Evolutionary conservation across 2,329 filamentous ascomycete genomes (phyloP).

Genomic region (Fusarium sp.): DNA sequence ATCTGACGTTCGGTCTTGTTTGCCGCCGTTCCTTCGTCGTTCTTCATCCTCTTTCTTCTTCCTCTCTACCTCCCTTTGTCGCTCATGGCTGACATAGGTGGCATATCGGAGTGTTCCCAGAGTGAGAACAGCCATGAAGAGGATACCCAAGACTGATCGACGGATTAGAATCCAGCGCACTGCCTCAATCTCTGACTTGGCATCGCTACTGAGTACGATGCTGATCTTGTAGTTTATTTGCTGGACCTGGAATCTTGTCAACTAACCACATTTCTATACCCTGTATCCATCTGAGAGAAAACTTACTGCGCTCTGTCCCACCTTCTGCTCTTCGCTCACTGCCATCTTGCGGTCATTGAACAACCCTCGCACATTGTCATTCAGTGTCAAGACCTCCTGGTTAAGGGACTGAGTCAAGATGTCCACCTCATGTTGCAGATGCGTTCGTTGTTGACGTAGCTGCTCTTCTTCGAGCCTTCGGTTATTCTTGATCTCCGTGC

Average conservation of each 20-base stretch:
- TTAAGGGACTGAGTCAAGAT: constrained; percentile 86
- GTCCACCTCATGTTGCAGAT: constrained; percentile 95
- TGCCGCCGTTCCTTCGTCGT: constrained; percentile 57
- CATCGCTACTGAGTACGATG: constrained; percentile 87
- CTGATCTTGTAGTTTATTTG: constrained; percentile 98
- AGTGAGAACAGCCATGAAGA: constrained; percentile 74
- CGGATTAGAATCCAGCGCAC: constrained; percentile 86
- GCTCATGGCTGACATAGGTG: constrained; percentile 66
- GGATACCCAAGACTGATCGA: constrained; percentile 72
- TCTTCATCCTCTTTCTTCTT: constrained; percentile 59
- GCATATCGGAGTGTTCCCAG: constrained; percentile 70
- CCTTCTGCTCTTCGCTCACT: constrained; percentile 87
- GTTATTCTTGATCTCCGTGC: constrained; percentile 85
- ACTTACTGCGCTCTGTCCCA: constrained; percentile 81
- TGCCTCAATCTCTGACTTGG: constrained; percentile 91
- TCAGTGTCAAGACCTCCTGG: constrained; percentile 84
- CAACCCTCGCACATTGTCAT: constrained; percentile 93
- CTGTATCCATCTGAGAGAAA: not conserved
- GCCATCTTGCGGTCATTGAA: constrained; percentile 97
- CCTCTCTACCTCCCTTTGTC: constrained; percentile 59
- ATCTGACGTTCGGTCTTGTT: constrained; percentile 58
- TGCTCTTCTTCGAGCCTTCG: constrained; percentile 82
- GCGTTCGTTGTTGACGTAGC: constrained; percentile 83
- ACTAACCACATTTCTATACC: not conserved
- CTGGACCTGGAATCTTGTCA: constrained; percentile 72